Conservation (phyloP, 306 rosid genomes). For the Corylus heterophylla region DNA sequence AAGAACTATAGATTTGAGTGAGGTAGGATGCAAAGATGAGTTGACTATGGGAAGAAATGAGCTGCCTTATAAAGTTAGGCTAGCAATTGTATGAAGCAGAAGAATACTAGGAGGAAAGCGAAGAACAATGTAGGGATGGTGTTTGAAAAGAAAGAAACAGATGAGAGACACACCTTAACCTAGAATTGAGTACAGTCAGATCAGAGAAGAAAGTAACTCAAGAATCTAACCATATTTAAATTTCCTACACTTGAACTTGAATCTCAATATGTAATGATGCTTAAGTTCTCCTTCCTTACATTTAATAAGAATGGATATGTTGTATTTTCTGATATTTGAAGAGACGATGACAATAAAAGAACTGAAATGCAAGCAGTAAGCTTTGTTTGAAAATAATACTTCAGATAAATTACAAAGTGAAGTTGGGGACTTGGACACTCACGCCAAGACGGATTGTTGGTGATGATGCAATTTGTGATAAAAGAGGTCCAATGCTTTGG, state of each 20-base stretch:
- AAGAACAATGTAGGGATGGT: neutral
- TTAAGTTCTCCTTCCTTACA: neutral
- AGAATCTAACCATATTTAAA: neutral
- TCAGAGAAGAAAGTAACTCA: neutral
- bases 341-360: slow-evolving; percentile 1
- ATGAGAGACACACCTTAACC: neutral
- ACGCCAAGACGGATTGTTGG: slow-evolving; percentile 92
- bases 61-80: neutral
- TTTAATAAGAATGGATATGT: neutral
- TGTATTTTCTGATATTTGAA: neutral
- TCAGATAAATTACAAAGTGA: neutral
- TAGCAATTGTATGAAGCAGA: neutral
- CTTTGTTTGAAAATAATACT: neutral
- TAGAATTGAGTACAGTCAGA: neutral
- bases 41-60: neutral
- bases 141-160: neutral
- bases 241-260: neutral
- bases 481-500: slow-evolving; percentile 89
- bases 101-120: neutral
- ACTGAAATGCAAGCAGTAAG: slow-evolving; percentile 4
- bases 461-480: slow-evolving; percentile 88
- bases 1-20: neutral
- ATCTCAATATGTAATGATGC: neutral
- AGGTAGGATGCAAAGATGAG: neutral
- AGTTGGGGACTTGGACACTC: slow-evolving; percentile 41